Conservation (phyloP, 1,284 basidiomycete species). For the Trichosporon ovoides region DNA sequence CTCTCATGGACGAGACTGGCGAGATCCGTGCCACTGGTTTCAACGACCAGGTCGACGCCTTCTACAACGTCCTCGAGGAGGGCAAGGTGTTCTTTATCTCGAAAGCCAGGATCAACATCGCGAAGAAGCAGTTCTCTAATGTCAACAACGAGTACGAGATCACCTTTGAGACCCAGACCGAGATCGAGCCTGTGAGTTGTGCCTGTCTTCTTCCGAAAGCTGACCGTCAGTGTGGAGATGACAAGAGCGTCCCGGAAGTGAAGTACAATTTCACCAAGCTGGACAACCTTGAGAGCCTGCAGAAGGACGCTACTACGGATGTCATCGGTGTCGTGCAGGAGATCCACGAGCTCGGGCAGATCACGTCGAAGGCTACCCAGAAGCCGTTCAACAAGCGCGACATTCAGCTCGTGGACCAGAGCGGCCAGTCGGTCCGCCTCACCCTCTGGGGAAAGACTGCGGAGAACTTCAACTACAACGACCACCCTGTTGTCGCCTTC, state of each 20-base stretch:
- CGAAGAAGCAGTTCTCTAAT: conserved; percentile 95
- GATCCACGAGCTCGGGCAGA: conserved; percentile 61
- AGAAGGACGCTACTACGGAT: conserved; percentile 67
- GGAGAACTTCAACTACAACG: conserved; percentile 62
- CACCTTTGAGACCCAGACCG: conserved; percentile 73
- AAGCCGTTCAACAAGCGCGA: conserved; percentile 78
- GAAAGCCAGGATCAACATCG: conserved; percentile 84
- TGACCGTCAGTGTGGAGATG: conserved; percentile 57
- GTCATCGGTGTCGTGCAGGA: conserved; percentile 81
- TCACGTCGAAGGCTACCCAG: conserved; percentile 67
- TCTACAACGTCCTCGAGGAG: conserved; percentile 80
- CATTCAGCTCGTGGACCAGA: conserved; percentile 78
- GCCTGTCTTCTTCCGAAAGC: neutral
- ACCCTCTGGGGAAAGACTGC: conserved; percentile 97
- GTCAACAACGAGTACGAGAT: conserved; percentile 93
- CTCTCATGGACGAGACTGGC: conserved; percentile 89
- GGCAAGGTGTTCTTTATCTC: conserved; percentile 84
- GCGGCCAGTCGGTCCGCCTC: conserved; percentile 71
- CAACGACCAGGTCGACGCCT: conserved; percentile 77
- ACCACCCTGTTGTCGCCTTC: conserved; percentile 75
- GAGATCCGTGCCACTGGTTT: conserved; percentile 91
- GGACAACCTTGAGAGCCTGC: conserved; percentile 57
- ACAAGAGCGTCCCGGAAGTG: conserved; percentile 69
- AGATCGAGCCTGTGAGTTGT: conserved; percentile 58
- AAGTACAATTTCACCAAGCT: conserved; percentile 77